Percentiles rank a stretch among this genome's conserved stretches.
Evolutionary conservation across 345 rosid genomes (phyloP).

Genomic region (Carallia pectinifolia): DNA sequence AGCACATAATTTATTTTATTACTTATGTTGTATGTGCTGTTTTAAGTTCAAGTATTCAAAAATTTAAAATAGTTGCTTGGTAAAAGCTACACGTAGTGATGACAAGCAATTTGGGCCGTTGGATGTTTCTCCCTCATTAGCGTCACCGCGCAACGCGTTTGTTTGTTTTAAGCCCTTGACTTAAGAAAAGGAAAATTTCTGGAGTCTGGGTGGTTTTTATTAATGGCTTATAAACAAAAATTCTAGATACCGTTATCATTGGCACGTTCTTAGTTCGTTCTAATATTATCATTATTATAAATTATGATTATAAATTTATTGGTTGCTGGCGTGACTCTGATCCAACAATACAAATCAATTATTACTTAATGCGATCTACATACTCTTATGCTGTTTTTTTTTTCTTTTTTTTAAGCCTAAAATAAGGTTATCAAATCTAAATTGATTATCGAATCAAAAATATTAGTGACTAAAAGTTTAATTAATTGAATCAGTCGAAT

Average conservation of each 20-base stretch:
- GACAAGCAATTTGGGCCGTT: background rate
- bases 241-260: slow-evolving; percentile 34
- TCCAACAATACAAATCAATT: background rate
- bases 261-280: slow-evolving; percentile 21
- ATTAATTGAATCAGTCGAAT: no score
- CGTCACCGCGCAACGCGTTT: background rate
- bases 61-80: background rate
- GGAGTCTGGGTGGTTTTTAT: background rate
- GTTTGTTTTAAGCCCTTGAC: background rate
- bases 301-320: background rate
- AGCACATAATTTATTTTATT: no score
- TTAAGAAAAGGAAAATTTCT: background rate
- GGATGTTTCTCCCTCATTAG: background rate
- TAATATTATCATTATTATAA: background rate
- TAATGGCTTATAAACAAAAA: slow-evolving; percentile 25
- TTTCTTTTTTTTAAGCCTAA: no score
- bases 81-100: background rate
- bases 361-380: no score
- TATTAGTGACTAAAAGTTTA: no score
- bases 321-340: background rate
- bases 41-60: no score
- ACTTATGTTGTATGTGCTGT: no score
- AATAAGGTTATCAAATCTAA: no score
- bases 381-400: no score
- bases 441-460: no score